Percentiles rank a stretch among this genome's conserved stretches.
These are phyloP conservation scores for Colletotrichum sp. DNA, from an alignment of 2,329 filamentous ascomycete genomes.

Conservation along the genomic window DNA sequence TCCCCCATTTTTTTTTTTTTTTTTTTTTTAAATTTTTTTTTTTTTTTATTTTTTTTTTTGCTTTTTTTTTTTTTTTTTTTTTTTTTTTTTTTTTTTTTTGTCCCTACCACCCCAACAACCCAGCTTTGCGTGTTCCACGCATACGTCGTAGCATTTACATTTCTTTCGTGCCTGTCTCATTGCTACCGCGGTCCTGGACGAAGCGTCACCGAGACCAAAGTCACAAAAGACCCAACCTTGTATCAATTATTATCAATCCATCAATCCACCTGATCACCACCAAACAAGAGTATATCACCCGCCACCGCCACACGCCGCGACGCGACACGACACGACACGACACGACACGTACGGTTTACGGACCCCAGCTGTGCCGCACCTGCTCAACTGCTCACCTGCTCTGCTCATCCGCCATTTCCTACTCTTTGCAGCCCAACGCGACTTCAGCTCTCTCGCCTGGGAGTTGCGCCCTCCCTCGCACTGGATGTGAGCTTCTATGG, in stretches of 20 bases:
- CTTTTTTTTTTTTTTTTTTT: too few relatives aligned
- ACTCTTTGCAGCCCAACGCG: neutral
- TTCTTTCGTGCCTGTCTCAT: neutral
- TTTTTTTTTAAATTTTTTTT: too few relatives aligned
- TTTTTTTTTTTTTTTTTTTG: neutral
- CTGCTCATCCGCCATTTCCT: neutral
- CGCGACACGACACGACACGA: constrained; percentile 1
- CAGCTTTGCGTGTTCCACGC: neutral
- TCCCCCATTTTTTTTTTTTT: too few relatives aligned
- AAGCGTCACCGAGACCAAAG: neutral
- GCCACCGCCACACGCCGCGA: neutral
- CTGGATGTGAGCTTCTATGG: constrained; percentile 4
- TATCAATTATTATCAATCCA: neutral
- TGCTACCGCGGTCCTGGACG: neutral
- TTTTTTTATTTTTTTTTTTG: too few relatives aligned
- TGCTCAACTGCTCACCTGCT: neutral
- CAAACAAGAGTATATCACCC: neutral
- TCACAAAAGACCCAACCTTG: neutral
- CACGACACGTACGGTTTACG: neutral
- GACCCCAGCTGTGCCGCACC: neutral
- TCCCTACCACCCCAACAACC: neutral
- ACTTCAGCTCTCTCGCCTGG: neutral
- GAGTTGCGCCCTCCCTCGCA: neutral
- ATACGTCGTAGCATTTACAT: neutral
- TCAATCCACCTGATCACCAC: neutral